These are phyloP conservation scores for Globisporangium megalacanthum DNA, from an alignment of 352 stramenopile species.

Conservation along the genomic window DNA sequence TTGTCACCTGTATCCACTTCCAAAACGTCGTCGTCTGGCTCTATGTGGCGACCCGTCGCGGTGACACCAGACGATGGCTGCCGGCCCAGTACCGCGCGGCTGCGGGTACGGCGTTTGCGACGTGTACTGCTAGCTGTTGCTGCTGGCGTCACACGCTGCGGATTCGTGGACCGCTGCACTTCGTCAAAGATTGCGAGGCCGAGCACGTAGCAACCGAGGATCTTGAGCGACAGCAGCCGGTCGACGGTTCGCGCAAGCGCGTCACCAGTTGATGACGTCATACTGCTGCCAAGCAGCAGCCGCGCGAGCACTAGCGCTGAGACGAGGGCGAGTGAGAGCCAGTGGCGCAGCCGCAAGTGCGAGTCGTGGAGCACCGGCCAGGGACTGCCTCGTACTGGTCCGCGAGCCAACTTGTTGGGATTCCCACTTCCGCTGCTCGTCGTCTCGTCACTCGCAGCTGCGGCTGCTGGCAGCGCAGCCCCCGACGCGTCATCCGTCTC, in stretches of 20 bases:
- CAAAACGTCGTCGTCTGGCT: conserved; percentile 47
- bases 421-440: too few species aligned
- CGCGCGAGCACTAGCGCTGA: conserved; percentile 29
- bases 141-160: neutral
- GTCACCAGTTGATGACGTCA: too few species aligned
- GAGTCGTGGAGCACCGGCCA: conserved; percentile 16
- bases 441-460: neutral
- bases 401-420: too few species aligned
- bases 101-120: conserved; percentile 3
- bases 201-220: conserved; percentile 42
- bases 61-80: neutral
- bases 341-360: conserved; percentile 50
- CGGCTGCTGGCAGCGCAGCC: neutral
- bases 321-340: conserved; percentile 29
- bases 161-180: conserved; percentile 16
- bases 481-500: neutral
- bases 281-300: conserved; percentile 17
- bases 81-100: neutral
- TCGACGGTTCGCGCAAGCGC: conserved; percentile 28
- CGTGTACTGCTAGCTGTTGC: neutral
- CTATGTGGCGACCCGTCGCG: conserved; percentile 1
- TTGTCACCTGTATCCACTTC: conserved; percentile 54
- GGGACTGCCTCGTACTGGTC: too few species aligned
- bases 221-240: conserved; percentile 41
- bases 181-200: conserved; percentile 56